Evolutionary conservation across 139 green algal species (phyloP), one percentile per base, ranked within the genome.

Genomic region (Coccomyxa sp.): DNA sequence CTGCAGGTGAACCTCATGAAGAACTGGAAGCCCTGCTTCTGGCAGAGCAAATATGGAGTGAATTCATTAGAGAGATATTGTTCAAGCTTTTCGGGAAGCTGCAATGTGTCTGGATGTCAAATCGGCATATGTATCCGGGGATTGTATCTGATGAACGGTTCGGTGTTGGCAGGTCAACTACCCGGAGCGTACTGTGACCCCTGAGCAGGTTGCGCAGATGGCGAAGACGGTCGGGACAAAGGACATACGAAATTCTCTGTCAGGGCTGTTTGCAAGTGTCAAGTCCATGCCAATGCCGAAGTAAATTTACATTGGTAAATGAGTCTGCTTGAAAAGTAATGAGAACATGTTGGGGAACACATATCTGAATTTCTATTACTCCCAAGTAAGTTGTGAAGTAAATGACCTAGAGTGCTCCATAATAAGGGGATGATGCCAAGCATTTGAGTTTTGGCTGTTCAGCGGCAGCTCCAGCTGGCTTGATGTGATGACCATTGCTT

Each of bases 1-100:
- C 83, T 96, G 76, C 83, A 90, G 89, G 90, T 91, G 76, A 71
- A 71, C 63, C 21, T 25, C 63, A 71, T 11, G 63, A 3, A 7
- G 38, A 7, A 51, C 7, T 71, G 63, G 63, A 11, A 3, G 10
- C 18, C 63, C 63, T 28, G 63, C 18, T 25, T 71, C 63, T 71
- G 21, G 63, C 38, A 51, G 3, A 51, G 38, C 38, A 71, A 25
- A 25, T 71, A 71, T 71, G 21, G 63, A 15, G 63, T 21, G 63
- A 14, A 71, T 71, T 28, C 10, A 9, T 71, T 11, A 71, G 63
- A 71, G 4, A 9, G 18, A 9, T 9, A 11, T 21, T 28, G 63
- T 11, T 21, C 63, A 71, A 28, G 9, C 63, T 28, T 25, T 25
- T 16, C 16, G 14, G 60, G 15, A 68, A 68, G 60, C 60, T 71